Percentiles rank a stretch among this genome's conserved stretches.
These are phyloP conservation scores for Elongisporangium undulatum DNA, from an alignment of 352 stramenopile genomes.

Conservation along the genomic window DNA sequence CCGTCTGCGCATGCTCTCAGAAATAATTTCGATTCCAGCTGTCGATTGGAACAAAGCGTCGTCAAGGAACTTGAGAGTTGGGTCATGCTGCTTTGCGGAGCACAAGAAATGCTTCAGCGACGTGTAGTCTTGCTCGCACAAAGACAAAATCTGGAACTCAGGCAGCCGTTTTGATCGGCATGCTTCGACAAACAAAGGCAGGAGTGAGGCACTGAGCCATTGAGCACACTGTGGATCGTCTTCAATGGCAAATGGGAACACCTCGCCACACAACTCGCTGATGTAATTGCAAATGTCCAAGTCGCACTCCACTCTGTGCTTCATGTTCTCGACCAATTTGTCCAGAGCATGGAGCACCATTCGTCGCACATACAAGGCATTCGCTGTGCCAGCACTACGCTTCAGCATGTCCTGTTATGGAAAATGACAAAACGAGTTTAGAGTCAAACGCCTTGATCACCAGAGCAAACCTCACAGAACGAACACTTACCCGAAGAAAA, in stretches of 20 bases:
- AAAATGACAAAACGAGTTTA: not conserved
- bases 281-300: conserved; percentile 60
- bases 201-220: conserved; percentile 60
- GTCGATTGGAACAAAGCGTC: conserved; percentile 67
- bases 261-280: conserved; percentile 46
- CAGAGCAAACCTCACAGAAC: not conserved
- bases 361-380: conserved; percentile 52
- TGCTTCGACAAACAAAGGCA: conserved; percentile 70
- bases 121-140: conserved; percentile 70
- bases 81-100: conserved; percentile 53
- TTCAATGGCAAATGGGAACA: conserved; percentile 63
- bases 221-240: conserved; percentile 70
- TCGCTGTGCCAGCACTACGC: conserved; percentile 13
- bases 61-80: conserved; percentile 61
- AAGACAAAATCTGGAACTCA: conserved; percentile 54
- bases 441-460: not conserved
- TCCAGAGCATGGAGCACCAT: conserved; percentile 76
- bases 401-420: conserved; percentile 23
- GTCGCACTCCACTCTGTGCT: conserved; percentile 66
- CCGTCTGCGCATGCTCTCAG: conserved; percentile 62
- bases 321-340: conserved; percentile 69
- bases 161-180: conserved; percentile 48
- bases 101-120: conserved; percentile 69
- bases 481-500: conserved; percentile 33
- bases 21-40: conserved; percentile 74